Conservation (phyloP, 2,329 filamentous ascomycete species). For the Fusarium buxicola region DNA sequence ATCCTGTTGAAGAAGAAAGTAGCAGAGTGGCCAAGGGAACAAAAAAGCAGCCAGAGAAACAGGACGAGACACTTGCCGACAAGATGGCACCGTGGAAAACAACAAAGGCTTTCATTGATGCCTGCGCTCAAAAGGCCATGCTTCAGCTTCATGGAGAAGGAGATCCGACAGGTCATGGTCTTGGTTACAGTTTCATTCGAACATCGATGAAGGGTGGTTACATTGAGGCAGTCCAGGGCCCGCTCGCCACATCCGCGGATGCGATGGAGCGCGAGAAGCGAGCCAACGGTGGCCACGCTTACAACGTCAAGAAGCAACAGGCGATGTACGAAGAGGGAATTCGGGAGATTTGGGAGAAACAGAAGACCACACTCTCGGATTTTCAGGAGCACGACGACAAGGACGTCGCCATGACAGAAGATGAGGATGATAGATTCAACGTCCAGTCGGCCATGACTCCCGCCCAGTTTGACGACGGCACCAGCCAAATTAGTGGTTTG, state of each 20-base stretch:
- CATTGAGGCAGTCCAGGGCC: slow-evolving; percentile 80
- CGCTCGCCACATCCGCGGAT: slow-evolving; percentile 77
- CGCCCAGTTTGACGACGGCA: slow-evolving; percentile 78
- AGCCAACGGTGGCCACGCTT: slow-evolving; percentile 92
- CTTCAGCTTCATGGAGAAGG: slow-evolving; percentile 93
- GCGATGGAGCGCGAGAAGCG: slow-evolving; percentile 89
- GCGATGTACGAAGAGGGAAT: slow-evolving; percentile 93
- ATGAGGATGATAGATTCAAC: slow-evolving; percentile 77
- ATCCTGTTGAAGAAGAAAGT: slow-evolving; percentile 56
- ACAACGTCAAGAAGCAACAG: slow-evolving; percentile 96
- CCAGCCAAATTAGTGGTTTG: slow-evolving; percentile 80
- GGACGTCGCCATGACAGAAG: slow-evolving; percentile 67
- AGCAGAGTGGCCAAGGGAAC: slow-evolving; percentile 53
- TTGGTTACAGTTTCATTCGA: slow-evolving; percentile 97
- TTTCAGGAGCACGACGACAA: slow-evolving; percentile 74
- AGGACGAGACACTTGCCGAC: slow-evolving; percentile 81
- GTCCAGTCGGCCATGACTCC: slow-evolving; percentile 77
- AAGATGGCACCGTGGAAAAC: slow-evolving; percentile 96
- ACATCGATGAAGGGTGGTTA: slow-evolving; percentile 99
- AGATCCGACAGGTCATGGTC: slow-evolving; percentile 91
- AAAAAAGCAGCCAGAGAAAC: slow-evolving; percentile 61
- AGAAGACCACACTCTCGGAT: slow-evolving; percentile 82
- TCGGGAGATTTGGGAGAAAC: slow-evolving; percentile 89
- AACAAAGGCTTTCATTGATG: slow-evolving; percentile 95
- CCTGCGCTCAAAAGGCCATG: slow-evolving; percentile 96